Base-by-base conservation (phyloP, 495 filamentous ascomycete genomes). In the Penicillium taxi region DNA sequence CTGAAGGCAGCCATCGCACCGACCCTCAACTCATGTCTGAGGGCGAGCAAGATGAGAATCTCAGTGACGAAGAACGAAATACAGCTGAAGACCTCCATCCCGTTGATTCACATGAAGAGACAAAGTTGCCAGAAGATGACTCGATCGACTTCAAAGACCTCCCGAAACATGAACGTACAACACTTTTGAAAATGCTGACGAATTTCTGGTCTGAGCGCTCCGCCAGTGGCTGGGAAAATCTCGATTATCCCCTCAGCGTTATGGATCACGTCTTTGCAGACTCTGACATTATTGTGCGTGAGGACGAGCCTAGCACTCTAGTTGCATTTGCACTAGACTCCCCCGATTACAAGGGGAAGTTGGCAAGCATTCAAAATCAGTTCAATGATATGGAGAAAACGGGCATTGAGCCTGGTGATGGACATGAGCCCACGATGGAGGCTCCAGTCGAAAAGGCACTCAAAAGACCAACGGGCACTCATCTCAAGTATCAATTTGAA, bases 161-260 rank as follows among this genome's bases (percentile, higher is more conserved):
- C 9, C 87, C 86, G 1, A 91, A 83, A 46, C 86, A 98, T 47
- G 84, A 95, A 50, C 85, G 87, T 49, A 86, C 77, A 37, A 94
- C 87, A 13, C 72, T 96, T 35, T 79, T 96, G 78, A 94, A 89
- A 47, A 85, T 95, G 69, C 67, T 99, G 35, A 88, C 83, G 7
- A 94, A 88, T 40, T 99, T 99, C 63, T 99, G 93, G 93, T 93
- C 91, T 13, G 91, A 96, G 55, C 79, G 91, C 27, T 96, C 91
- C 14, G 86, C 93, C 26, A 95, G 86, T 62, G 88, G 89, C 28
- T 99, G 93, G 93, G 70, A 84, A n/a, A 76, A 81, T 17, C 71
- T 99, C 16, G 93, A 96, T 15, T 99, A 96, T 51, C 93, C 93
- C 8, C 70, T 95, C 40, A 83, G 79, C 48, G 73, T 82, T 9